These are phyloP conservation scores for Bacterosira constricta DNA, from an alignment of 108 stramenopile species.

Conservation along the genomic window DNA sequence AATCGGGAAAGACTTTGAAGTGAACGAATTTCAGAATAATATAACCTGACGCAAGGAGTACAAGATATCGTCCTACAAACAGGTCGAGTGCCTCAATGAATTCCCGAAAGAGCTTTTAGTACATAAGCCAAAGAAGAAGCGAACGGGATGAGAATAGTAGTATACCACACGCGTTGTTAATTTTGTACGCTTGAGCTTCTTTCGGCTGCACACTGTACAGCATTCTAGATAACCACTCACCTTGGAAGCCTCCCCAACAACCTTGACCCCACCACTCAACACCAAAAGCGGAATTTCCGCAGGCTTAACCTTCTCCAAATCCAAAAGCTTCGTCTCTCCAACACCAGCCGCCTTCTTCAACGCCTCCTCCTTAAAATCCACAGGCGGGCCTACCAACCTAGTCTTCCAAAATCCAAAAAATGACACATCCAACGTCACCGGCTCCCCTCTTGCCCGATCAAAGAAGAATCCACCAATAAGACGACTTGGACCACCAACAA, in stretches of 20 bases:
- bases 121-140: no score
- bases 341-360: conserved; percentile 20
- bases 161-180: no score
- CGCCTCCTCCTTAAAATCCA: conserved; percentile 50
- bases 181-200: no score
- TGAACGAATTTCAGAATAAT: conserved; percentile 91
- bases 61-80: conserved; percentile 88
- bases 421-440: conserved; percentile 86
- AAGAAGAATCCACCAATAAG: conserved; percentile 85
- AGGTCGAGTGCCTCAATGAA: conserved; percentile 83
- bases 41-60: conserved; percentile 84
- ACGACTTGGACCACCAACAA: conserved; percentile 71
- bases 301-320: conserved; percentile 52
- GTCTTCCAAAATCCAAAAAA: conserved; percentile 80
- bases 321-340: conserved; percentile 35
- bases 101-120: conserved; percentile 61
- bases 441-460: conserved; percentile 83
- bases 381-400: conserved; percentile 76
- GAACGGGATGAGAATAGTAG: conserved; percentile 2
- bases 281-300: conserved; percentile 51
- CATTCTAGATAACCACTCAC: conserved; percentile 45
- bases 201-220: no score
- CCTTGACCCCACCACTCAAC: conserved; percentile 67
- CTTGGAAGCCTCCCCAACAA: conserved; percentile 70
- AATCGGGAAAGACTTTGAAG: conserved; percentile 92